Evolutionary conservation across 768 basidiomycete genomes (phyloP), one percentile per base, ranked within the genome.

Genomic region (Leccinellum albellum): DNA sequence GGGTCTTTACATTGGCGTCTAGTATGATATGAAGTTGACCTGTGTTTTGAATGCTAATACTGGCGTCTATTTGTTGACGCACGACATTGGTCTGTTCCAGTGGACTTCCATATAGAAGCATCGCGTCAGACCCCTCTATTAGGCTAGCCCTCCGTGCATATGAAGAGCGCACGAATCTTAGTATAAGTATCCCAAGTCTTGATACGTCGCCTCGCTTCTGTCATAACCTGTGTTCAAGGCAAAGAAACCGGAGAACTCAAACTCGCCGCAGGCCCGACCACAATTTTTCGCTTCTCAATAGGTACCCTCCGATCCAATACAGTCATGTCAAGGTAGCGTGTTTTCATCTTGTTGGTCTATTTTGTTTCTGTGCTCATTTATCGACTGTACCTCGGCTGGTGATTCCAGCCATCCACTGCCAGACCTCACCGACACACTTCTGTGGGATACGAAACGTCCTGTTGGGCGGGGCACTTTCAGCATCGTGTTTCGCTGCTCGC

Each of bases 351-450:
- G 9, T n/a, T 17, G 28, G 24, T 37, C 24, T 6, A 17, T 26
- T 20, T 24, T 24, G 10, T 13, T 17, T 44, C 56, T 20, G 46
- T 21, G 17, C 5, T 42, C 32, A 6, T 46, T 57, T 37, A n/a
- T 14, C 3, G 7, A n/a, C 15, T 15, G 15, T 20, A 56, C 33
- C 17, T 37, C 33, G 13, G 9, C 13, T 6, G 14, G 13, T 14
- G 56, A 37, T 15, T 15, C 2, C 2, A 4, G 8, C 2, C 7
- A 32, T 17, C 23, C 13, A 2, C 28, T 37, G 35, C 35, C 55
- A 7, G 47, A 59, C 21, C 45, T 59, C 50, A 59, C 58, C 23
- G 6, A 20, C n/a, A 28, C 21, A 2, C 57, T 59, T 17, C 17
- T 33, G 40, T 32, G 3, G 21, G 4, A 21, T 13, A 24, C 2